These are phyloP conservation scores for Pseudevernia furfuracea DNA, from an alignment of 495 filamentous ascomycete species.

Conservation along the genomic window DNA sequence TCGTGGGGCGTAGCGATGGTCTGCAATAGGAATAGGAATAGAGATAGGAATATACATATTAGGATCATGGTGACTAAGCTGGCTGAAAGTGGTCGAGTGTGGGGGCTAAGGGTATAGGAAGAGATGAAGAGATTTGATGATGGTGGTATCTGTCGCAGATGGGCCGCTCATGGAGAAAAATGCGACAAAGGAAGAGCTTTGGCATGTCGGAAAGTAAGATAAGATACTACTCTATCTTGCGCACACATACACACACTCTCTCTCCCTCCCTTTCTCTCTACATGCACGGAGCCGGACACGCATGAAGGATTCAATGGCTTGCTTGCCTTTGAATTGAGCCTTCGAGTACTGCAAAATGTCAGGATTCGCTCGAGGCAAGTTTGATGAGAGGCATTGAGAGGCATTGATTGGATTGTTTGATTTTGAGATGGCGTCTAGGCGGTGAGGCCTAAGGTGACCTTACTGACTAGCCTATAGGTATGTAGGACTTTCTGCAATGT, in stretches of 20 bases:
- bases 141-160: neutral
- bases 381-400: neutral
- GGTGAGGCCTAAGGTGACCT: too few relatives aligned
- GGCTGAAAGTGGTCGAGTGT: neutral
- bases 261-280: neutral
- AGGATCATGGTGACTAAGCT: neutral
- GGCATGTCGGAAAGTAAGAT: neutral
- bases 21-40: constrained; percentile 1
- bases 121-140: neutral
- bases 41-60: neutral
- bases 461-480: too few relatives aligned
- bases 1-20: constrained; percentile 3
- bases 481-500: neutral
- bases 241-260: too few relatives aligned
- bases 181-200: neutral
- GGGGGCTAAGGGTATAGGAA: neutral
- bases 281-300: neutral
- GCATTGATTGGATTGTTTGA: too few relatives aligned
- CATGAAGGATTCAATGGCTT: neutral
- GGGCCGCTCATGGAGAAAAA: neutral
- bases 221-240: too few relatives aligned
- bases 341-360: neutral
- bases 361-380: too few relatives aligned
- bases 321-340: neutral
- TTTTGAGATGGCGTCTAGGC: neutral